Evolutionary conservation across 2,329 filamentous ascomycete species (phyloP), one percentile per base, ranked within the genome.

Genomic region (Fusarium hainanense): DNA sequence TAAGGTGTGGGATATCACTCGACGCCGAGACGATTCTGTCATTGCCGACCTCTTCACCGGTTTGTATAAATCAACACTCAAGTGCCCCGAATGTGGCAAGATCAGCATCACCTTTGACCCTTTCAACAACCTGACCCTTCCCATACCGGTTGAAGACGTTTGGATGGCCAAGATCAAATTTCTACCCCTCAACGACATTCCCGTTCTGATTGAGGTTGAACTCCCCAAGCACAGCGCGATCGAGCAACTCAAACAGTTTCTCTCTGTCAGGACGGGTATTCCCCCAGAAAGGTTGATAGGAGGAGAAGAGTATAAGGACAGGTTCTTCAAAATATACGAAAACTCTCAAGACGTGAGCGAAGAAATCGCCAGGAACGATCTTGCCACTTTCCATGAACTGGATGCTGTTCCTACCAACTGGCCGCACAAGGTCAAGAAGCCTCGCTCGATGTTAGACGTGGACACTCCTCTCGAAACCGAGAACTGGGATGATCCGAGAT

Each of bases 41-140:
- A 93, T 98, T 71, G 95, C 93, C 60, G 96, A 99, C 77, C 85
- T 99, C 13, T 99, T 99, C 79, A 97, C 93, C 23, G 96, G 96
- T 68, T 93, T 98, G 87, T 99, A 98, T 87, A 98, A 98, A 82
- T 98, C 97, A 46, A 98, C 95, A 1, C 87, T 99, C 68, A 91
- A 96, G 68, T 99, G 96, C 77, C 96, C 96, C 0, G 88, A 87
- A 10, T 99, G 96, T 79, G 87, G 91, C 73, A 99, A 98, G 82
- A 92, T 98, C 80, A 98, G 94, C 87, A 97, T 99, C 74, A 98
- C 96, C 0, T 99, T 99, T 76, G 96, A 99, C 78, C 96, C 96
- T 1, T 99, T 97, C 84, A 98, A 94, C 79, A 96, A 97, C 70
- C 82, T 99, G 63, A 98, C 96, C 0, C 83, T 99, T 25, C 96